These are phyloP conservation scores for Lyophyllum semitale DNA, from an alignment of 768 basidiomycete species.

Conservation along the genomic window DNA sequence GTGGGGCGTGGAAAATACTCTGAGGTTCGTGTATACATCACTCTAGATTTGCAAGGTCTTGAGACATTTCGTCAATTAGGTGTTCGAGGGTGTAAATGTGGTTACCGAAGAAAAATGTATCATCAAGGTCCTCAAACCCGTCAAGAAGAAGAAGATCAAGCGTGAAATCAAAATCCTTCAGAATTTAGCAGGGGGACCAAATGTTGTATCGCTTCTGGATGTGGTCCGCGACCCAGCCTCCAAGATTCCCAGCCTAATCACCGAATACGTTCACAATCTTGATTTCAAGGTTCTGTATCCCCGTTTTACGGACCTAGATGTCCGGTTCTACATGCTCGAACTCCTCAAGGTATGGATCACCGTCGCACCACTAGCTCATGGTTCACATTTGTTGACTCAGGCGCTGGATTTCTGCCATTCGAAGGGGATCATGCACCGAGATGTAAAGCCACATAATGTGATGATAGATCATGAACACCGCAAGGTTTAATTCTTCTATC, in stretches of 20 bases:
- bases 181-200: conserved; percentile 94
- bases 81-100: conserved; percentile 92
- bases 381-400: conserved; percentile 36
- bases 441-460: conserved; percentile 98
- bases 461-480: conserved; percentile 99
- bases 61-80: conserved; percentile 42
- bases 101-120: conserved; percentile 93
- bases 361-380: background rate
- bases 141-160: conserved; percentile 99
- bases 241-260: conserved; percentile 95
- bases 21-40: conserved; percentile 55
- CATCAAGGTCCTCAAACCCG: conserved; percentile 98
- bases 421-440: conserved; percentile 98
- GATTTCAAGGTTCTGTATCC: conserved; percentile 98
- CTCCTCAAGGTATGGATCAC: conserved; percentile 73
- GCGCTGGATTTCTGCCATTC: conserved; percentile 98
- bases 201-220: conserved; percentile 90
- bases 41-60: conserved; percentile 9
- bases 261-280: conserved; percentile 97
- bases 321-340: conserved; percentile 96
- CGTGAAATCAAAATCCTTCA: conserved; percentile 98
- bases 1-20: conserved; percentile 96
- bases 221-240: conserved; percentile 95
- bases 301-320: conserved; percentile 93
- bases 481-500: conserved; percentile 57